Evolutionary conservation across 345 rosid genomes (phyloP).

Genomic region (Fremontodendron californicum): DNA sequence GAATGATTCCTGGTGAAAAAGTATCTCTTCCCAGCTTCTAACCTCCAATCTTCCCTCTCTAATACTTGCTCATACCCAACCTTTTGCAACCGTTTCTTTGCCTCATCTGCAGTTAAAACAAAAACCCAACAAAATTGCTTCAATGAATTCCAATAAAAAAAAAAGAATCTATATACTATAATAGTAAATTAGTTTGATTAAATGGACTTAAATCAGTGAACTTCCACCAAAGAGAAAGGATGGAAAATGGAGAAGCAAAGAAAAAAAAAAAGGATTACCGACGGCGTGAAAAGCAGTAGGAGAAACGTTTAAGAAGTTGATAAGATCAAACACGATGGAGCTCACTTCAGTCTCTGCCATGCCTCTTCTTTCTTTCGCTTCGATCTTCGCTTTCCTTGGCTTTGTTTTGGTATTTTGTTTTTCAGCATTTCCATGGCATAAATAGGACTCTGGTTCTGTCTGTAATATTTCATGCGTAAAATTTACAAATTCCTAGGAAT

Average conservation of each 20-base stretch:
- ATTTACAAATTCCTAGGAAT: not conserved
- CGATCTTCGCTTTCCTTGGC: not conserved
- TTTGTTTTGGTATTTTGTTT: not conserved
- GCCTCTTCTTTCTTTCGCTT: not conserved
- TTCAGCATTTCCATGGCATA: not conserved
- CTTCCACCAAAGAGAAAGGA: constrained; percentile 8
- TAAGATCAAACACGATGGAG: constrained; percentile 53
- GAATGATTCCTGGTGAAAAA: constrained; percentile 92
- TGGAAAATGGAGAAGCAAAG: no score
- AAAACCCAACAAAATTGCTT: not conserved
- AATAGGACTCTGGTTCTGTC: not conserved
- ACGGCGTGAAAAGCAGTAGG: constrained; percentile 99
- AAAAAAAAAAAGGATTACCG: constrained; percentile 50
- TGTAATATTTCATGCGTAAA: not conserved
- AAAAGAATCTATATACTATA: not conserved
- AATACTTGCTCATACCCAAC: constrained; percentile 74
- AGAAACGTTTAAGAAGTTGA: constrained; percentile 80
- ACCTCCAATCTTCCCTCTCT: constrained; percentile 81
- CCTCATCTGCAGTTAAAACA: constrained; percentile 52
- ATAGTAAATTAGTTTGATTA: not conserved
- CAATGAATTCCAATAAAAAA: not conserved
- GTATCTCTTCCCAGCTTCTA: constrained; percentile 76
- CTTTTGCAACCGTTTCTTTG: constrained; percentile 55
- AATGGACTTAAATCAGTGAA: not conserved
- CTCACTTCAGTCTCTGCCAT: constrained; percentile 38